These are phyloP conservation scores for Ophiostoma pallidulum DNA, from an alignment of 2,329 filamentous ascomycete genomes.

Conservation along the genomic window DNA sequence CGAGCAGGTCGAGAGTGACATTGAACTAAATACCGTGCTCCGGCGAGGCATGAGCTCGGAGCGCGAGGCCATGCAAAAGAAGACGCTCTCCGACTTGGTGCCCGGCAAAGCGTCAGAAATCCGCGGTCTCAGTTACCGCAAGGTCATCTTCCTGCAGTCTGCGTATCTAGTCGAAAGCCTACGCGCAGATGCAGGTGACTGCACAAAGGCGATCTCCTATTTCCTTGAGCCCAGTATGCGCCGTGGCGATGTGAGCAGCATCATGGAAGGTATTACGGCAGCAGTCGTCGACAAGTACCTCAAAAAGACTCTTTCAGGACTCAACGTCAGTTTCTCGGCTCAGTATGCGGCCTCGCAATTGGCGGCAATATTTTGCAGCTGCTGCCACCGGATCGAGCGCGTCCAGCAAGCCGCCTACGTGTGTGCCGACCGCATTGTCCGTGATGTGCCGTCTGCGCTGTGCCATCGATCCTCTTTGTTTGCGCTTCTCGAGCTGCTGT, in stretches of 20 bases:
- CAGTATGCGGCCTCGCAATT: slow-evolving; percentile 85
- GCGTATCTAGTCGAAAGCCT: slow-evolving; percentile 83
- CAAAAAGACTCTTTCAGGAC: slow-evolving; percentile 60
- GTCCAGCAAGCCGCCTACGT: slow-evolving; percentile 79
- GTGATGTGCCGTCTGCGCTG: slow-evolving; percentile 75
- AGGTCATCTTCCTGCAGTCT: slow-evolving; percentile 85
- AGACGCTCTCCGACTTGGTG: slow-evolving; percentile 61
- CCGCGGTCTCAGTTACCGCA: slow-evolving; percentile 73
- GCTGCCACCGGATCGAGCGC: slow-evolving; percentile 86
- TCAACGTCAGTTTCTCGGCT: slow-evolving; percentile 72
- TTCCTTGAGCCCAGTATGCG: slow-evolving; percentile 87
- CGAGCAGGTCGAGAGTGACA: slow-evolving; percentile 88
- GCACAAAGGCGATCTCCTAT: slow-evolving; percentile 80
- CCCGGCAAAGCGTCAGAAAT: slow-evolving; percentile 72
- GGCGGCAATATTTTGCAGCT: slow-evolving; percentile 72
- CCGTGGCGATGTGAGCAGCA: slow-evolving; percentile 50
- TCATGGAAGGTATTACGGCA: slow-evolving; percentile 55
- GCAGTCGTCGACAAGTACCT: slow-evolving; percentile 74
- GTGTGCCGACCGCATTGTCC: slow-evolving; percentile 79
- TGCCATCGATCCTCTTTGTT: slow-evolving; percentile 88
- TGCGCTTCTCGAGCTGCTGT: slow-evolving; percentile 81
- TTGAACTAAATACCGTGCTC: slow-evolving; percentile 90
- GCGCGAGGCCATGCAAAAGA: slow-evolving; percentile 72
- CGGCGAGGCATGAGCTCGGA: slow-evolving; percentile 76
- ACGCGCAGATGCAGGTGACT: slow-evolving; percentile 77